Evolutionary conservation across 306 rosid species (phyloP).

Genomic region (Cucumis hystrix): DNA sequence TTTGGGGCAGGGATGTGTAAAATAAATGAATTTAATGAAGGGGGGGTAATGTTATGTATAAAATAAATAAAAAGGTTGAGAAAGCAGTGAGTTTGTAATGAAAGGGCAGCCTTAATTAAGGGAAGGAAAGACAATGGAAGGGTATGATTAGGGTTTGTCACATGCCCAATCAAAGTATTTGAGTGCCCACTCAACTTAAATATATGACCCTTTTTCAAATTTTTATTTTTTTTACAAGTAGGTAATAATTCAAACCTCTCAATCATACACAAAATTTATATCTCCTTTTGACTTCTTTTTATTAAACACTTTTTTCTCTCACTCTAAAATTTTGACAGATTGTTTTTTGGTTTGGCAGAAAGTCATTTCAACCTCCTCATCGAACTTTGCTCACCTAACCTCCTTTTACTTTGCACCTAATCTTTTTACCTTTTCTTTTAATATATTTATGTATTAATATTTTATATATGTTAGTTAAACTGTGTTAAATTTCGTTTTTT

Average conservation of each 20-base stretch:
- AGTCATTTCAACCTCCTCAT: constrained; percentile 3
- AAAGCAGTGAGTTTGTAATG: neutral
- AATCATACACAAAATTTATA: neutral
- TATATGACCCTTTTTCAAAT: no score
- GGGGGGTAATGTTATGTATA: neutral
- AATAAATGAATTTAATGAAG: neutral
- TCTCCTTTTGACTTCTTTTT: constrained; percentile 20
- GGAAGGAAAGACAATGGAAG: constrained; percentile 52
- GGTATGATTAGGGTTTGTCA: constrained; percentile 34
- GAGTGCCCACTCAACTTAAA: constrained; percentile 40
- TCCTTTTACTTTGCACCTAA: constrained; percentile 33
- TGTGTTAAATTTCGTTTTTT: no score
- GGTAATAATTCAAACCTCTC: constrained; percentile 18
- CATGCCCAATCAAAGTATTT: constrained; percentile 38
- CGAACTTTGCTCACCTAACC: constrained; percentile 39
- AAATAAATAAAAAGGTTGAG: neutral
- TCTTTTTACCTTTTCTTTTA: constrained; percentile 19
- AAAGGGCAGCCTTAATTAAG: constrained; percentile 20
- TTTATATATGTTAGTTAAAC: no score
- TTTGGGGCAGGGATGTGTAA: neutral
- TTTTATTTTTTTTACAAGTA: neutral
- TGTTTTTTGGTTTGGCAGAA: neutral
- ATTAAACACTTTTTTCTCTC: neutral
- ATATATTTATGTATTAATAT: no score
- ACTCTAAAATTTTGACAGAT: constrained; percentile 15